Evolutionary conservation across 1,139 yeast genomes (phyloP).

Genomic region (Suhomyces terraborum): DNA sequence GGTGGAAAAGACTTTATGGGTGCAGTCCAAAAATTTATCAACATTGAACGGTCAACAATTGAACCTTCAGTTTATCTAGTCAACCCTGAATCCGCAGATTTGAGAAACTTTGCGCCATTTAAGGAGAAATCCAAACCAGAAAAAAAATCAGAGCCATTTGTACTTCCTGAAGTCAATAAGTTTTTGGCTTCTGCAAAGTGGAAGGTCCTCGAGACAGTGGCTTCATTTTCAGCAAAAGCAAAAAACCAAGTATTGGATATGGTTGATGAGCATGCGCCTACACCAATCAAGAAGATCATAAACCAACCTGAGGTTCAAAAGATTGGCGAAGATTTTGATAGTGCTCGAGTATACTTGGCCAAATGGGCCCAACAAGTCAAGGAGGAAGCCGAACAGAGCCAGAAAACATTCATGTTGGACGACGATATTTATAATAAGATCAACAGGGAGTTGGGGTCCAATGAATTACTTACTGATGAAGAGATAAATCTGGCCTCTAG

Average conservation of each 20-base stretch:
- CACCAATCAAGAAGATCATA: conserved; percentile 62
- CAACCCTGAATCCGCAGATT: conserved; percentile 79
- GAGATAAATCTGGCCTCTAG: conserved; percentile 65
- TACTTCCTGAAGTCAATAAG: conserved; percentile 46
- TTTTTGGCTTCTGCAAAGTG: conserved; percentile 74
- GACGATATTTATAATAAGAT: conserved; percentile 61
- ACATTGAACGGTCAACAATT: conserved; percentile 65
- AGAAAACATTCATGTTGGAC: conserved; percentile 58
- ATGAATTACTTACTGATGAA: conserved; percentile 57
- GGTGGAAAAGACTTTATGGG: conserved; percentile 82
- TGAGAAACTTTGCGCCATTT: conserved; percentile 73
- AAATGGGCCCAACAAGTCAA: conserved; percentile 97
- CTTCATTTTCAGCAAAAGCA: conserved; percentile 74
- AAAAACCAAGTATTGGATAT: conserved; percentile 59
- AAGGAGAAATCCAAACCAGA: conserved; percentile 27
- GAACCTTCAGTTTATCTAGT: conserved; percentile 75
- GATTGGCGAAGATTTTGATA: conserved; percentile 88
- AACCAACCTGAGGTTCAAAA: conserved; percentile 77
- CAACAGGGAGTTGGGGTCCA: conserved; percentile 68
- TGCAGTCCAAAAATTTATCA: conserved; percentile 54
- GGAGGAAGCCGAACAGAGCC: conserved; percentile 82
- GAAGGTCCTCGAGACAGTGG: conserved; percentile 82
- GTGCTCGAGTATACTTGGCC: conserved; percentile 88
- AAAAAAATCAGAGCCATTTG: conserved; percentile 24
- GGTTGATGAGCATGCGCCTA: conserved; percentile 67